Base-by-base conservation (phyloP, 208 protist species). In the Wallacemonas collosoma region DNA sequence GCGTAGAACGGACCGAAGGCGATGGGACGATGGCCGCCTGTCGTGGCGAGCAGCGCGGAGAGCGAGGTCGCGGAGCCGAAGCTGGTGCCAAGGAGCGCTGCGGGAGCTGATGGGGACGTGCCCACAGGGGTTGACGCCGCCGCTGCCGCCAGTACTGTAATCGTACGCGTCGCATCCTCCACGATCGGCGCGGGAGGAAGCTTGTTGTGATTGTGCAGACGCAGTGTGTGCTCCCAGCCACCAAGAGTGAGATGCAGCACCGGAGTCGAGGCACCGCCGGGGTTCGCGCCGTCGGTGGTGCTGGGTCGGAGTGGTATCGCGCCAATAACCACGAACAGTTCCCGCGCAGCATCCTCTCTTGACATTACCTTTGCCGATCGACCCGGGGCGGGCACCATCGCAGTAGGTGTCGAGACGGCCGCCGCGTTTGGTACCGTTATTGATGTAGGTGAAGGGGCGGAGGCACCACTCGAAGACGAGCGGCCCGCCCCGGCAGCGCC, bases 141-240 rank as follows among this genome's bases (percentile, higher is more conserved):
- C 26, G 26, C 26, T 26, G 57, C 41, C 7, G 54, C 65, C 15
- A 71, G 39, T 5, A 38, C 71, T 11, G 55, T 56, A 5, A 84
- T 76, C 4, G 72, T 81, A 17, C 55, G 56, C 45, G 75, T 68
- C 17, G 79, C 75, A 39, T 84, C 72, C 17, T 84, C 80, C 38
- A 84, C 62, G 45, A 84, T 73, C 3, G 80, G 75, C 41, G 73
- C 68, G 12, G 80, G 80, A 6, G 80, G 80, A 53, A 84, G n/a
- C 68, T 77, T 84, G 50, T 51, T 54, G 41, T 65, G 57, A 7
- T 70, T 71, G 7, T 70, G 55, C 11, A 57, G 55, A 6, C 74
- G 70, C 35, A 79, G 60, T 56, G 68, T 54, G 17, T 74, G 73
- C 1, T 76, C 41, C 78, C 78, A 82, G 62, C 77, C 78, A 17